Conservation (phyloP, 805 yeast species). For the Metschnikowia matae region DNA sequence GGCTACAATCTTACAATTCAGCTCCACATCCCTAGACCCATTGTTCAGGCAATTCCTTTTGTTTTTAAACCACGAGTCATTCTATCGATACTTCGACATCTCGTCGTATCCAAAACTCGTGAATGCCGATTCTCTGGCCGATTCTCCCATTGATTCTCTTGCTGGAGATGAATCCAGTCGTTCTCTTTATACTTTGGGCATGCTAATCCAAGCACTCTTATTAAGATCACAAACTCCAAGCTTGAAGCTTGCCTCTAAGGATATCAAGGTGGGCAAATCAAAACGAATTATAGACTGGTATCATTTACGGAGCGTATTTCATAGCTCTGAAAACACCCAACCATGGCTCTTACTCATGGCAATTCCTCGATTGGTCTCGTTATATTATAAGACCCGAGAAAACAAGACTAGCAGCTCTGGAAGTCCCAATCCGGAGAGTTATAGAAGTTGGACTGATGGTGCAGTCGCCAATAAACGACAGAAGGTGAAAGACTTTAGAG, state of each 20-base stretch:
- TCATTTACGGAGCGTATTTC: conserved; percentile 20
- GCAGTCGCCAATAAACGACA: conserved; percentile 23
- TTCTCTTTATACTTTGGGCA: conserved; percentile 19
- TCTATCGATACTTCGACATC: conserved; percentile 34
- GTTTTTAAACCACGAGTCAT: conserved; percentile 42
- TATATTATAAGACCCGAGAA: conserved; percentile 27
- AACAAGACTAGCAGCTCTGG: neutral
- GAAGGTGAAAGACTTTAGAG: conserved; percentile 15
- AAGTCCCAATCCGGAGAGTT: too few species aligned
- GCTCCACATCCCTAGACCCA: conserved; percentile 42
- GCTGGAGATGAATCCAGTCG: neutral
- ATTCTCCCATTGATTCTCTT: conserved; percentile 1
- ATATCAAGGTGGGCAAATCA: conserved; percentile 10
- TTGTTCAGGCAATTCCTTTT: conserved; percentile 23
- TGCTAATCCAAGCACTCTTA: conserved; percentile 23
- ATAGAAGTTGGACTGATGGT: conserved; percentile 1
- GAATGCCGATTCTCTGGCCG: conserved; percentile 17
- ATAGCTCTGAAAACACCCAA: conserved; percentile 16
- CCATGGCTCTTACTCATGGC: conserved; percentile 44
- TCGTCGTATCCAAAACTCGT: conserved; percentile 21
- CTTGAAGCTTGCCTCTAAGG: conserved; percentile 13
- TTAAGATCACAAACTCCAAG: conserved; percentile 12
- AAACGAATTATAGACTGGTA: conserved; percentile 21
- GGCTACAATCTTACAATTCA: conserved; percentile 29
- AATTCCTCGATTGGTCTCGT: conserved; percentile 24